phyloP scores from a whole-genome alignment of 2,329 filamentous ascomycete species.

The Talaromyces sp. region DNA sequence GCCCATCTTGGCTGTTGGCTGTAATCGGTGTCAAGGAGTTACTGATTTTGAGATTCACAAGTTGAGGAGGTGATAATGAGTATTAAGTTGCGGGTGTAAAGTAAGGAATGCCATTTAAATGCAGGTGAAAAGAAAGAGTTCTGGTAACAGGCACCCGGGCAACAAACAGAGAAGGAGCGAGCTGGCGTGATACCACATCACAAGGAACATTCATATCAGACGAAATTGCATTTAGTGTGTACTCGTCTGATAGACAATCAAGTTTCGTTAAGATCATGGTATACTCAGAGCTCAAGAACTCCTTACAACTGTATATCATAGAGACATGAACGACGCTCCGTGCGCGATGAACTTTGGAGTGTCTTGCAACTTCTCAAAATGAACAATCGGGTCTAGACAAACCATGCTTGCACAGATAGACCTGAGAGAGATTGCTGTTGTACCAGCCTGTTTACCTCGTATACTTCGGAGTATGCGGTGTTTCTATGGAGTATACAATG shows the following conservation, averaged over 20 bases:
- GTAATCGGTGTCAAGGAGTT: not conserved
- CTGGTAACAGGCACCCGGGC: too few species aligned
- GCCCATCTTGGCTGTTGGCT: slow-evolving; percentile 6
- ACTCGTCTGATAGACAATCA: too few species aligned
- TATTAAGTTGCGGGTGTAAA: not conserved
- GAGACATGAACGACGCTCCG: not conserved
- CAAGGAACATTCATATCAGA: too few species aligned
- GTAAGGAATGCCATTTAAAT: too few species aligned
- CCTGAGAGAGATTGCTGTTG: too few species aligned
- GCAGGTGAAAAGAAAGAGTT: too few species aligned
- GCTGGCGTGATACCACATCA: not conserved
- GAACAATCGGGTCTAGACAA: too few species aligned
- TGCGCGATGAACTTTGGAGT: not conserved
- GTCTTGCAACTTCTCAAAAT: not conserved
- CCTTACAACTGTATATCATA: not conserved
- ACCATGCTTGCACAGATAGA: too few species aligned
- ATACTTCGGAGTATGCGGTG: not conserved
- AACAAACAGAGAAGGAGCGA: not conserved
- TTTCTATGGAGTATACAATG: not conserved
- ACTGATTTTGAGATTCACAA: not conserved
- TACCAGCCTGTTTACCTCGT: too few species aligned
- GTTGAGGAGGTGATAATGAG: too few species aligned
- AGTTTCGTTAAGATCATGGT: not conserved
- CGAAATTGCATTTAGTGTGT: too few species aligned
- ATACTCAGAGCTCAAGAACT: not conserved